phyloP scores from a whole-genome alignment of 768 basidiomycete genomes.

The Amanita pseudoporphyria region DNA sequence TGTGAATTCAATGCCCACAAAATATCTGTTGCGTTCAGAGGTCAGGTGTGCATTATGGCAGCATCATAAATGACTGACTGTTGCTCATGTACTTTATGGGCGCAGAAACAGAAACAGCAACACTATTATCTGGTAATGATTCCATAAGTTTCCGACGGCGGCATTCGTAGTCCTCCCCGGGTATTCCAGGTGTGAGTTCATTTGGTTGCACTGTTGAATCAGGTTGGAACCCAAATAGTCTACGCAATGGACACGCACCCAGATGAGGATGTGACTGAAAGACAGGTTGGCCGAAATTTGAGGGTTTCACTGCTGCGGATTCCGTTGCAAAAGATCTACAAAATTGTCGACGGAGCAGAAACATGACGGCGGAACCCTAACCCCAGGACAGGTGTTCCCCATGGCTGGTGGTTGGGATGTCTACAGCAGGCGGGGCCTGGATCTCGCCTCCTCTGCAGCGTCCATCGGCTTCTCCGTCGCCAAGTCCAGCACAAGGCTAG shows the following conservation, averaged over 20 bases:
- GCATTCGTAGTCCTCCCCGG: slow-evolving; percentile 64
- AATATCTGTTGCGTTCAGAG: slow-evolving; percentile 48
- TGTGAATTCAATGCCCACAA: slow-evolving; percentile 34
- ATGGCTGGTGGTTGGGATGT: slow-evolving; percentile 40
- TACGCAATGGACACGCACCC: slow-evolving; percentile 25
- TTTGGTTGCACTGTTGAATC: slow-evolving; percentile 35
- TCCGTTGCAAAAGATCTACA: slow-evolving; percentile 2
- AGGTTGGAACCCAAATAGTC: not conserved
- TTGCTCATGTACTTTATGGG: slow-evolving; percentile 80
- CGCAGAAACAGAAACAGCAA: slow-evolving; percentile 72
- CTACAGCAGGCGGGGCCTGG: slow-evolving; percentile 50
- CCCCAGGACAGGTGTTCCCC: slow-evolving; percentile 4
- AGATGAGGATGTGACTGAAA: slow-evolving; percentile 78
- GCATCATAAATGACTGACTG: slow-evolving; percentile 36
- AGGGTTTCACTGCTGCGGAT: slow-evolving; percentile 43
- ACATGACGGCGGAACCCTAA: slow-evolving; percentile 4
- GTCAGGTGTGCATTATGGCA: slow-evolving; percentile 8
- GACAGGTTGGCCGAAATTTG: slow-evolving; percentile 72
- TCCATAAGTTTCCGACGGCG: slow-evolving; percentile 67
- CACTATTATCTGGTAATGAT: slow-evolving; percentile 55
- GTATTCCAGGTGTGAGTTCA: slow-evolving; percentile 81
- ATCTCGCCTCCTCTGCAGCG: slow-evolving; percentile 54
- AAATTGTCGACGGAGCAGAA: not conserved
- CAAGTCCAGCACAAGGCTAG: slow-evolving; percentile 58
- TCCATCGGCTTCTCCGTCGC: slow-evolving; percentile 60